Percentiles rank a stretch among this genome's conserved stretches.
Evolutionary conservation across 768 basidiomycete species (phyloP).

Genomic region (Mycena leptocephala): DNA sequence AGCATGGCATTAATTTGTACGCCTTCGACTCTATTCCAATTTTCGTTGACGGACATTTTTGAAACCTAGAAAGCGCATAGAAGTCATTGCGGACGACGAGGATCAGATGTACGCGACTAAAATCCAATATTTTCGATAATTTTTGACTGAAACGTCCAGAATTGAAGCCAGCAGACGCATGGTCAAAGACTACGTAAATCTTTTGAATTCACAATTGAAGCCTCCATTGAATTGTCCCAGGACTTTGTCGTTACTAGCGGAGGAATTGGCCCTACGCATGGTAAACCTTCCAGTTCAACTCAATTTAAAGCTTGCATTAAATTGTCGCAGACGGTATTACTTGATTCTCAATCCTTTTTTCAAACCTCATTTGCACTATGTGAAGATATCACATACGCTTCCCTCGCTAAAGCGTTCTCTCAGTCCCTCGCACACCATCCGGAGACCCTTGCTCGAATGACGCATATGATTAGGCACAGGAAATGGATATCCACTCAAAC

Average conservation of each 20-base stretch:
- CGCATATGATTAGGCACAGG: slow-evolving; percentile 69
- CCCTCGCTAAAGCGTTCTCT: slow-evolving; percentile 89
- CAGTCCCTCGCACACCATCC: slow-evolving; percentile 80
- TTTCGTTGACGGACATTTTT: slow-evolving; percentile 38
- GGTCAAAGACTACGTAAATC: slow-evolving; percentile 71
- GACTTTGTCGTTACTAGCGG: slow-evolving; percentile 95
- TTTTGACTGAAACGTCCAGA: slow-evolving; percentile 54
- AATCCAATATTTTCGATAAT: slow-evolving; percentile 8
- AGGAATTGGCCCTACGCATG: slow-evolving; percentile 94
- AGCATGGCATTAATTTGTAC: slow-evolving; percentile 87
- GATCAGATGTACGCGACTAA: slow-evolving; percentile 81
- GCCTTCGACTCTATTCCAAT: slow-evolving; percentile 31
- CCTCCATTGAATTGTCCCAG: background rate
- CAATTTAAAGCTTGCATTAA: background rate
- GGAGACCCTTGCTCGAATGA: slow-evolving; percentile 86
- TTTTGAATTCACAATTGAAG: background rate
- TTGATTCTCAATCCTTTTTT: background rate
- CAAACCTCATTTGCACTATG: background rate
- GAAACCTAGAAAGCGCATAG: slow-evolving; percentile 81
- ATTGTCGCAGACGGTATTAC: slow-evolving; percentile 61
- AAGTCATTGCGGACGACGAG: slow-evolving; percentile 94
- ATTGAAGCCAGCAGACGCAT: slow-evolving; percentile 90
- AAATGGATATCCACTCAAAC: slow-evolving; percentile 75
- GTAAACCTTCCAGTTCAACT: background rate
- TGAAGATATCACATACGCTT: slow-evolving; percentile 90